phyloP scores from a whole-genome alignment of 371 early-diverging fungal genomes.

The Saksenaea oblongispora region DNA sequence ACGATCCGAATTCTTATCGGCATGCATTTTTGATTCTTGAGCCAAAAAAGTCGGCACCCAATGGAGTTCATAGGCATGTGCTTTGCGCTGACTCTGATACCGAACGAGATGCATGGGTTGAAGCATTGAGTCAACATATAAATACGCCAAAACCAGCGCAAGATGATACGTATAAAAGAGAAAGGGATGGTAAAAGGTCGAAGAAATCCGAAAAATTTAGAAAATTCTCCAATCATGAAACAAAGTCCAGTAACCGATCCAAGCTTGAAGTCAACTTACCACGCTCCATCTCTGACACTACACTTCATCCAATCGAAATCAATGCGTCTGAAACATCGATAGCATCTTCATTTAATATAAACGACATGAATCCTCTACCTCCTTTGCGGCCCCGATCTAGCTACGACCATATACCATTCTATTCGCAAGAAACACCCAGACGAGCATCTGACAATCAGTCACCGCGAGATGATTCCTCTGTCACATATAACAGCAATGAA shows the following conservation, averaged over 20 bases:
- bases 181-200: conserved; percentile 6
- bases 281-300: conserved; percentile 27
- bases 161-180: not conserved
- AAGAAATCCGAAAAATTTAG: not conserved
- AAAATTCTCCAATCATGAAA: not conserved
- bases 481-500: not conserved
- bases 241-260: not conserved
- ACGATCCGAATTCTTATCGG: conserved; percentile 51
- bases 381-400: conserved; percentile 22
- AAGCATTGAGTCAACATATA: conserved; percentile 49
- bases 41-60: conserved; percentile 55
- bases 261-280: conserved; percentile 6
- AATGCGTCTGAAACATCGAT: conserved; percentile 5
- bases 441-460: not conserved
- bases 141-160: conserved; percentile 7
- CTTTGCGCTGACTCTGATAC: conserved; percentile 85
- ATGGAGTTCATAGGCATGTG: conserved; percentile 65
- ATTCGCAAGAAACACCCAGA: not conserved
- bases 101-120: conserved; percentile 88
- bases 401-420: conserved; percentile 15
- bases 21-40: conserved; percentile 79
- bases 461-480: conserved; percentile 1
- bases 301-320: conserved; percentile 5
- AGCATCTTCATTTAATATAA: not conserved
- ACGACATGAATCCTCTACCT: conserved; percentile 6